Evolutionary conservation across 1,139 yeast genomes (phyloP), one percentile per base, ranked within the genome.

Genomic region (Nakaseomyces nivariensis): DNA sequence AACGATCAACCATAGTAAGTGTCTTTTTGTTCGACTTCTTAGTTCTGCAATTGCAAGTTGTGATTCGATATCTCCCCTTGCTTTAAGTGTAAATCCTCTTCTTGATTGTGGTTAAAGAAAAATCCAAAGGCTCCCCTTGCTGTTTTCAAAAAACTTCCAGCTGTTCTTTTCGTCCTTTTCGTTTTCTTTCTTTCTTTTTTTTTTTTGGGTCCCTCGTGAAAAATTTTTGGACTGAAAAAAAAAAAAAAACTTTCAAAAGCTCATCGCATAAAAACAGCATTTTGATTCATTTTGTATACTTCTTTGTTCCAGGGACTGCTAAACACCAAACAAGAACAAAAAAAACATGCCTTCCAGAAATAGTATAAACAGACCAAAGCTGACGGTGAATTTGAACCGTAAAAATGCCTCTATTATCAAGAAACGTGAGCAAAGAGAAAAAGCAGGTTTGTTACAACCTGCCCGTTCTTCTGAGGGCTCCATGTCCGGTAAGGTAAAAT

Each of bases 281-380:
- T 29, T 5, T 29, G 3, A 29, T 29, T 29, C 31, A 29, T 29
- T 29, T 29, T 29, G 31, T 29, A 9, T 7, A 2, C 9, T 29
- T 17, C 22, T 17, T 2, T 17, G 2, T 17, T 3, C 22, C 22
- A 17, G 22, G 22, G 22, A 17, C 3, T 17, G 22, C 1, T 17
- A 17, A 2, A 29, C 31, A 7, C 8, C 5, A 27, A 27, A 29
- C 31, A 29, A 29, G 9, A 9, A 33, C 6, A 33, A 33, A 3
- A 33, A 11, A 33, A 33, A 33, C 36, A 11, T 85, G 95, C 90
- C 94, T 42, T 81, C 89, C 27, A 82, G 78, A 70, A 85, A 85
- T 73, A 77, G 88, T 48, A 75, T 86, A 58, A 87, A 87, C 68
- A 85, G 82, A 67, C 95, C 94, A 49, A 85, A 83, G 68, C 78